A percentile compares a stretch with the other conserved stretches of the same genome.
phyloP scores from a whole-genome alignment of 73 alveolate genomes.

The Tetrahymena malaccensis region DNA sequence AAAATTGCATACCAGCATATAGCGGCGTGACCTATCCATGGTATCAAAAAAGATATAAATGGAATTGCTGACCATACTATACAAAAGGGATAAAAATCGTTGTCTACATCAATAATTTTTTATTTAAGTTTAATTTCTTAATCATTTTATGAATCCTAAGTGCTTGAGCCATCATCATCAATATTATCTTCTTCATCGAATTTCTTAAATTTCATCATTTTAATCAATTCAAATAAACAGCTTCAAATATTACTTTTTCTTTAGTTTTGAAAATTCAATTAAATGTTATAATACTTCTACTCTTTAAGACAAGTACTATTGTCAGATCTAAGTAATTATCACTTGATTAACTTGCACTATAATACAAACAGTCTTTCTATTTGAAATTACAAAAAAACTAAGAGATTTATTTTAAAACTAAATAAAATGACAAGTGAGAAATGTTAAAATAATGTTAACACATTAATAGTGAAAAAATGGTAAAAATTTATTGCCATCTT shows the following conservation, averaged over 20 bases:
- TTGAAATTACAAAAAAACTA: too few relatives aligned
- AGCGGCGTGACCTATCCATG: neutral
- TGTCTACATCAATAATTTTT: neutral
- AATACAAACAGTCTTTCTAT: neutral
- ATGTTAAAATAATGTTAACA: too few relatives aligned
- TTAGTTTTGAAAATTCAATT: neutral
- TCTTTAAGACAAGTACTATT: neutral
- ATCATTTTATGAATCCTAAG: neutral
- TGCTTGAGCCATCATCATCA: neutral
- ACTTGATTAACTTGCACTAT: neutral
- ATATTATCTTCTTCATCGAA: neutral
- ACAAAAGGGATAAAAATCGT: neutral
- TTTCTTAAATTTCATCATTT: neutral
- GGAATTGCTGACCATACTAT: neutral
- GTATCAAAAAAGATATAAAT: neutral
- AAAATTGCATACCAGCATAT: neutral
- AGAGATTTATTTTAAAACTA: too few relatives aligned
- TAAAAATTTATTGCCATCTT: too few relatives aligned
- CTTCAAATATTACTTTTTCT: too few relatives aligned
- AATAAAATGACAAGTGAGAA: too few relatives aligned
- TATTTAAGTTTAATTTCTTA: neutral
- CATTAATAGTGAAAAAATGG: too few relatives aligned
- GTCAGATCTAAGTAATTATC: neutral
- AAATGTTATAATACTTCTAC: neutral
- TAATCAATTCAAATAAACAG: neutral